phyloP scores from a whole-genome alignment of 2,329 filamentous ascomycete species.

The Cytospora mali region DNA sequence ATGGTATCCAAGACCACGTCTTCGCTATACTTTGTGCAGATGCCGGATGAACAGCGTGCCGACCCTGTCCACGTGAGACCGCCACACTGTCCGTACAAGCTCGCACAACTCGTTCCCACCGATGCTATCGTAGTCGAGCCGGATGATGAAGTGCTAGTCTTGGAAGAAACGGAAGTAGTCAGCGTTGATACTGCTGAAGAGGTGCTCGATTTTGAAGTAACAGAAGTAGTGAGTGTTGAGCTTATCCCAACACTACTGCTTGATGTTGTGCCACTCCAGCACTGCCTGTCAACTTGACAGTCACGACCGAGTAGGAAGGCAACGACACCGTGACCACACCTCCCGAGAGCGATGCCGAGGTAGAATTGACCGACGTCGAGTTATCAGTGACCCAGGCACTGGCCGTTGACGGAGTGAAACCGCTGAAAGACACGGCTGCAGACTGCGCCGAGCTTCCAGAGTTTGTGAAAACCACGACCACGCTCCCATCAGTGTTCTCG shows the following conservation, averaged over 20 bases:
- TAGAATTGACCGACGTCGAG: conserved; percentile 31
- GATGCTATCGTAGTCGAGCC: not conserved
- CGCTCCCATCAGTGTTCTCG: conserved; percentile 38
- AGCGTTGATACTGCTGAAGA: not conserved
- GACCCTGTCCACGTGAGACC: not conserved
- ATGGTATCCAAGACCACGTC: too few species aligned
- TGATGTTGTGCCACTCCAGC: not conserved
- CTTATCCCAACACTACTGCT: not conserved
- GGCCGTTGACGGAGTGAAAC: conserved; percentile 34
- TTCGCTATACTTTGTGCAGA: not conserved
- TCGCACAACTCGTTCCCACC: not conserved
- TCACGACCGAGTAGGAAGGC: conserved; percentile 32
- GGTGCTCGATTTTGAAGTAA: not conserved
- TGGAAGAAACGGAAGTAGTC: not conserved
- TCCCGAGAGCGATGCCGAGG: conserved; percentile 27
- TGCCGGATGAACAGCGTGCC: not conserved
- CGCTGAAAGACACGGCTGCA: conserved; percentile 36
- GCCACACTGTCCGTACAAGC: not conserved
- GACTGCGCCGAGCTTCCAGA: conserved; percentile 34
- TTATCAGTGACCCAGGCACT: conserved; percentile 44
- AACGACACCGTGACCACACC: conserved; percentile 32
- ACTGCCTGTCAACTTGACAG: conserved; percentile 30
- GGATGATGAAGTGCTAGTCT: not conserved
- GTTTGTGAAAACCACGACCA: conserved; percentile 39
- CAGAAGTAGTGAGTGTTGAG: not conserved